phyloP scores from a whole-genome alignment of 2,329 filamentous ascomycete genomes.

The Podosphaera xanthii region DNA sequence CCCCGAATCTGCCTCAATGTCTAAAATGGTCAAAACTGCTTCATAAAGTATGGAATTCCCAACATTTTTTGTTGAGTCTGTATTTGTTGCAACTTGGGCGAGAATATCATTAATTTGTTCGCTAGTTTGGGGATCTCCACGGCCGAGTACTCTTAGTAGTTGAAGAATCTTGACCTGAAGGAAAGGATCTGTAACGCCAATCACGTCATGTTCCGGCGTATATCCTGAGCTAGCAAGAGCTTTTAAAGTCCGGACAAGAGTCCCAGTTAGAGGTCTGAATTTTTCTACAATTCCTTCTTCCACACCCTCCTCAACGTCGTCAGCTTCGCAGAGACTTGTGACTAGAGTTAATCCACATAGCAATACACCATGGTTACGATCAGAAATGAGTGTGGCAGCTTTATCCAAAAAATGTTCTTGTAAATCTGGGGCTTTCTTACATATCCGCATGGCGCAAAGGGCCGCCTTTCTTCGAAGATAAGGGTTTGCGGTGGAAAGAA shows the following conservation, averaged over 20 bases:
- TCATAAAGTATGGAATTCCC: constrained; percentile 97
- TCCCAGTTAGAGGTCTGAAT: constrained; percentile 68
- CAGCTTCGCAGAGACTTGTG: constrained; percentile 72
- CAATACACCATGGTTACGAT: constrained; percentile 87
- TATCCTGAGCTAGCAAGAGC: constrained; percentile 86
- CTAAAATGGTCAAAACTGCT: constrained; percentile 85
- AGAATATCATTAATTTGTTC: constrained; percentile 98
- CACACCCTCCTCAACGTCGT: constrained; percentile 60
- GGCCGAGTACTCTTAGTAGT: constrained; percentile 62
- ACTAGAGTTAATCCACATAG: constrained; percentile 82
- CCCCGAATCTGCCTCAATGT: constrained; percentile 93
- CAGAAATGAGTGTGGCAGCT: constrained; percentile 64
- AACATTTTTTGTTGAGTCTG: constrained; percentile 93
- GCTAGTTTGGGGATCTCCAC: constrained; percentile 68
- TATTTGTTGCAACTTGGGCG: constrained; percentile 93
- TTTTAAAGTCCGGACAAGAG: constrained; percentile 76
- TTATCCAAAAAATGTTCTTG: constrained; percentile 96
- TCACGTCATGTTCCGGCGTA: constrained; percentile 93
- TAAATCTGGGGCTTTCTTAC: constrained; percentile 87
- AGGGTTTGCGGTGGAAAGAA: constrained; percentile 85
- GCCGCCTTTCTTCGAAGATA: constrained; percentile 95
- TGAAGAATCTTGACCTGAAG: constrained; percentile 89
- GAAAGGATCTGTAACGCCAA: constrained; percentile 93
- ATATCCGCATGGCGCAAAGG: constrained; percentile 97
- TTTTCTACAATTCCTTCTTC: constrained; percentile 76